Conservation (phyloP, 2,329 filamentous ascomycete genomes). For the Aspergillus hortae region DNA sequence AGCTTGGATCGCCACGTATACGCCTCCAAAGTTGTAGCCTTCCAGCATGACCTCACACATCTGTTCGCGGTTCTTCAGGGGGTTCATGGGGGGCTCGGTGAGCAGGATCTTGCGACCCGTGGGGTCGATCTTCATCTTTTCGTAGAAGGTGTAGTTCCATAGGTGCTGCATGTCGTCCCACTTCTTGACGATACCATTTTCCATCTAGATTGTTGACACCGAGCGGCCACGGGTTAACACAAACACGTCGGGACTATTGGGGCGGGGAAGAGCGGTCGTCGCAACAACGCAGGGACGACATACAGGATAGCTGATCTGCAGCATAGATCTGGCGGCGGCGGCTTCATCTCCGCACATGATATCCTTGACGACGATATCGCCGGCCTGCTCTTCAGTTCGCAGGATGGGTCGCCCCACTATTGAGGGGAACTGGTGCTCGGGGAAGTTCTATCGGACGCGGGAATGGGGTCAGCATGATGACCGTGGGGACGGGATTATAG, state of each 20-base stretch:
- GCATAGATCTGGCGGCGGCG: slow-evolving; percentile 89
- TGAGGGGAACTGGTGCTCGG: slow-evolving; percentile 96
- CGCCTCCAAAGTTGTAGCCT: slow-evolving; percentile 89
- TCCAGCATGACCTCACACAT: slow-evolving; percentile 99
- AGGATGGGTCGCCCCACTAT: slow-evolving; percentile 98
- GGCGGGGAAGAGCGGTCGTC: slow-evolving; percentile 6
- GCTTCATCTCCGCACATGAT: slow-evolving; percentile 99
- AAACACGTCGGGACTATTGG: slow-evolving; percentile 8
- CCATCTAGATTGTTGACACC: slow-evolving; percentile 62
- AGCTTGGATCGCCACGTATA: slow-evolving; percentile 97
- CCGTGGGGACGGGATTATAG: background rate
- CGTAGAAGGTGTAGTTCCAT: slow-evolving; percentile 97
- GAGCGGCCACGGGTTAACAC: slow-evolving; percentile 18
- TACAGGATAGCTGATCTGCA: slow-evolving; percentile 95
- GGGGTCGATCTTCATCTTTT: slow-evolving; percentile 93
- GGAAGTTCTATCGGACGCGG: slow-evolving; percentile 73
- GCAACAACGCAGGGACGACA: slow-evolving; percentile 22
- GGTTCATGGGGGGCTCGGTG: slow-evolving; percentile 97
- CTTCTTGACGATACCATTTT: slow-evolving; percentile 98
- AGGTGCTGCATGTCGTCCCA: slow-evolving; percentile 99
- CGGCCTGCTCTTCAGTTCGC: slow-evolving; percentile 85
- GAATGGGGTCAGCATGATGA: background rate
- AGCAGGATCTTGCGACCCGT: slow-evolving; percentile 93
- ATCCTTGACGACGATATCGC: slow-evolving; percentile 78
- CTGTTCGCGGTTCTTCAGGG: slow-evolving; percentile 90